These are phyloP conservation scores for Phytophthora cryptogea DNA, from an alignment of 352 stramenopile genomes.

Conservation along the genomic window DNA sequence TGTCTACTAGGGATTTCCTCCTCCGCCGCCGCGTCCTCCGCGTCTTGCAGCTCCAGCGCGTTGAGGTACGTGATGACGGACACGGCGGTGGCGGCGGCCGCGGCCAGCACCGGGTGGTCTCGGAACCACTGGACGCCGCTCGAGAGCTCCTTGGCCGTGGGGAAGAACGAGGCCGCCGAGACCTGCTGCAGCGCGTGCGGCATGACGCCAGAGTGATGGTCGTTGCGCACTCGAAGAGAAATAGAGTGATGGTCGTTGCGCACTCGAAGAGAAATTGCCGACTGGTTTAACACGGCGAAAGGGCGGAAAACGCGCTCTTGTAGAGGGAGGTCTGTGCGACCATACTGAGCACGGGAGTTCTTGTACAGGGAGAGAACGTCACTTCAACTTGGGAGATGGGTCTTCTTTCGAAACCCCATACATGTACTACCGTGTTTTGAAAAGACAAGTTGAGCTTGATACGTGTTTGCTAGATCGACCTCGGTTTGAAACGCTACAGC, in stretches of 20 bases:
- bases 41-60: slow-evolving; percentile 36
- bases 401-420: no score
- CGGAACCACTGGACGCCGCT: slow-evolving; percentile 86
- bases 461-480: no score
- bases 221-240: slow-evolving; percentile 1
- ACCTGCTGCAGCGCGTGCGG: slow-evolving; percentile 36
- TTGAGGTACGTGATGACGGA: slow-evolving; percentile 87
- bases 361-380: slow-evolving; percentile 5
- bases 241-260: slow-evolving; percentile 26
- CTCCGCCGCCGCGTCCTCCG: slow-evolving; percentile 10
- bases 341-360: slow-evolving; percentile 23
- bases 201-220: slow-evolving; percentile 21
- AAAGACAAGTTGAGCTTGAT: no score
- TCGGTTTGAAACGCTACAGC: no score
- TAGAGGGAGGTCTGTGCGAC: slow-evolving; percentile 19
- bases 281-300: slow-evolving; percentile 26
- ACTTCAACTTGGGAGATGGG: slow-evolving; percentile 30
- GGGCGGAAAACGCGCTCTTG: slow-evolving; percentile 15
- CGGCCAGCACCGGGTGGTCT: slow-evolving; percentile 81
- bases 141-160: slow-evolving; percentile 82
- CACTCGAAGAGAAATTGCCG: slow-evolving; percentile 9
- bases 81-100: slow-evolving; percentile 77
- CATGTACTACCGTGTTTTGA: no score
- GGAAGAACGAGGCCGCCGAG: slow-evolving; percentile 77
- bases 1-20: slow-evolving; percentile 7